Evolutionary conservation across 2,329 filamentous ascomycete species (phyloP), one percentile per base, ranked within the genome.

Genomic region (Hypoxylon sp.): DNA sequence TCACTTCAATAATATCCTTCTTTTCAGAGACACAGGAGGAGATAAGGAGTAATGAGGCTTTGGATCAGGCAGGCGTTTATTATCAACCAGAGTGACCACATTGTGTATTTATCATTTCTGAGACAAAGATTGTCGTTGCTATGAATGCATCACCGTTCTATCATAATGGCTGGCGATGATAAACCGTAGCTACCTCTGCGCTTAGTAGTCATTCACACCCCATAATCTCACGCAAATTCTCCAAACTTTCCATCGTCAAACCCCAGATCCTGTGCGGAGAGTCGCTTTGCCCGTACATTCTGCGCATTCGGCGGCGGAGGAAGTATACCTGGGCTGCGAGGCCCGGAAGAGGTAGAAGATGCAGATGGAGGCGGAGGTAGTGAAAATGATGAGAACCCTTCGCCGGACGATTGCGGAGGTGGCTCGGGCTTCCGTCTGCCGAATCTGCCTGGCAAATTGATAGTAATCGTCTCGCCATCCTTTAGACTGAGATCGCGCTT

Each of bases 181-280:
- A 20, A 45, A 49, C 27, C 20, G 12, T 16, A 26, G 29, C 41
- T 23, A 25, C 9, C 9, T 9, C 21, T 6, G 21, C 21, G 9
- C 6, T 9, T 6, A 9, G 21, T 25, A 5, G 21, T 25, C 9
- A 25, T 43, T 60, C 57, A 85, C 36, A 80, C 20, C 31, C 12
- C n/a, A 35, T 17, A 3, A n/a, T 6, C 16, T 59, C 41, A 59
- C 7, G 56, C 81, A 73, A 95, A 95, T 72, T 95, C 90, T 13
- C 90, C 90, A 80, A 91, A 92, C 66, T 93, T 88, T 1, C 90
- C 91, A 68, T 96, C 89, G 65, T 95, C 90, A 63, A 94, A 94
- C 0, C 90, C 90, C 59, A 93, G 65, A 51, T 91, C 86, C 65
- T 86, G 76, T 4, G 79, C 74, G 8, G 81, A 79, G 63, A 65